Evolutionary conservation across 345 rosid genomes (phyloP).

Genomic region (Citrus inodora): DNA sequence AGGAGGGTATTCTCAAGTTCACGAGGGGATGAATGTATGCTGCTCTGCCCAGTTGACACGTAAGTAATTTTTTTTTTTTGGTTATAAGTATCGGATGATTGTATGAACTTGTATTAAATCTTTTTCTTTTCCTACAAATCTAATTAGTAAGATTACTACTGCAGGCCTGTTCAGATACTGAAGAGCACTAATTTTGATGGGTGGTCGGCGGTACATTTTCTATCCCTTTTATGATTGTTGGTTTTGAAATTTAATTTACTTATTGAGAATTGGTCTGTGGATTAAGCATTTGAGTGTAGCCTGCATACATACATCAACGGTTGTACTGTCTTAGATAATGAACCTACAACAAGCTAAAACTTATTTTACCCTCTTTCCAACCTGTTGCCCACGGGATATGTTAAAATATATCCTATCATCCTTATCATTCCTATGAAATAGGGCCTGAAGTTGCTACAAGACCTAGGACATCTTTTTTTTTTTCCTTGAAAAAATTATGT

Average conservation of each 20-base stretch:
- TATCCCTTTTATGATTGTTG: not conserved
- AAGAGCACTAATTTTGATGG: constrained; percentile 82
- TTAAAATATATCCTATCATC: not conserved
- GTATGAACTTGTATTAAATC: not conserved
- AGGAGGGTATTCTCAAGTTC: constrained; percentile 84
- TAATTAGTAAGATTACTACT: constrained; percentile 20
- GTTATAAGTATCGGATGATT: not conserved
- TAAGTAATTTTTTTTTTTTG: constrained; percentile 25
- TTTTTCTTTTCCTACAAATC: constrained; percentile 4
- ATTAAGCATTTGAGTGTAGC: not conserved
- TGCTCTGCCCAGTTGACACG: constrained; percentile 90
- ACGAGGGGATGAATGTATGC: constrained; percentile 79
- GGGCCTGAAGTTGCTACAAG: no score
- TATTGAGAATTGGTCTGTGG: not conserved
- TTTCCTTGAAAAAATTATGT: not conserved
- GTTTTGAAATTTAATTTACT: not conserved
- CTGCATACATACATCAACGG: not conserved
- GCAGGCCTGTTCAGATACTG: constrained; percentile 90
- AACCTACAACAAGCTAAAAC: not conserved
- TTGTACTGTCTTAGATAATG: not conserved
- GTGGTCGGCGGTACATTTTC: constrained; percentile 86
- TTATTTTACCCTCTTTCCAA: not conserved
- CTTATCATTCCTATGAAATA: no score
- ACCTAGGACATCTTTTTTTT: no score
- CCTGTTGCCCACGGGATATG: not conserved